Percentiles rank a stretch among this genome's conserved stretches.
These are phyloP conservation scores for Fraxinus albicans DNA, from an alignment of 305 asterid genomes.

Conservation along the genomic window DNA sequence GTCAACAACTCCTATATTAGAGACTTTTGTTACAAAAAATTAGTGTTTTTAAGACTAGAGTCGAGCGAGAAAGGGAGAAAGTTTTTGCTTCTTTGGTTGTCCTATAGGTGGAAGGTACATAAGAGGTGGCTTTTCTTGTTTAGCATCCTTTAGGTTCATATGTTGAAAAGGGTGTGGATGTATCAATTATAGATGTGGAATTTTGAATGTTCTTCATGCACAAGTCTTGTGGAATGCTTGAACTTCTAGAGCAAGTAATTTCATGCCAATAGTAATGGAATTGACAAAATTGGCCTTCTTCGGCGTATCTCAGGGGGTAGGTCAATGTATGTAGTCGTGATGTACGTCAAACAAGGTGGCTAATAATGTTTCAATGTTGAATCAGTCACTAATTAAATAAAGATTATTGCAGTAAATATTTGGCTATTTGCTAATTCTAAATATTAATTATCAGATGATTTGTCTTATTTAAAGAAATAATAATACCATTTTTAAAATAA, in stretches of 20 bases:
- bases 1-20: not conserved
- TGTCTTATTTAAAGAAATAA: not conserved
- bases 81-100: not conserved
- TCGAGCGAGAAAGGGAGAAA: not conserved
- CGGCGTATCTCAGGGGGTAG: not conserved
- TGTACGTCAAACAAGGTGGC: conserved; percentile 9
- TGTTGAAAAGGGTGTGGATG: not conserved
- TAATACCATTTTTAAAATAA: not conserved
- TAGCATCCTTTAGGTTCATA: not conserved
- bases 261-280: not conserved
- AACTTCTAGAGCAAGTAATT: not conserved
- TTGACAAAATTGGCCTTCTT: conserved; percentile 3
- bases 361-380: not conserved
- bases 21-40: too few relatives aligned
- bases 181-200: too few relatives aligned
- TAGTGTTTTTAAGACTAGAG: not conserved
- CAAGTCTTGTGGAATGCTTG: not conserved
- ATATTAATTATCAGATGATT: not conserved
- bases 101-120: not conserved
- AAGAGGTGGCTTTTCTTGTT: not conserved
- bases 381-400: not conserved
- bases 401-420: not conserved
- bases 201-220: not conserved
- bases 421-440: not conserved
- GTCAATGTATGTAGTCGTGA: not conserved